These are phyloP conservation scores for Corymbia calophylla DNA, from an alignment of 441 rosid genomes.

Conservation along the genomic window DNA sequence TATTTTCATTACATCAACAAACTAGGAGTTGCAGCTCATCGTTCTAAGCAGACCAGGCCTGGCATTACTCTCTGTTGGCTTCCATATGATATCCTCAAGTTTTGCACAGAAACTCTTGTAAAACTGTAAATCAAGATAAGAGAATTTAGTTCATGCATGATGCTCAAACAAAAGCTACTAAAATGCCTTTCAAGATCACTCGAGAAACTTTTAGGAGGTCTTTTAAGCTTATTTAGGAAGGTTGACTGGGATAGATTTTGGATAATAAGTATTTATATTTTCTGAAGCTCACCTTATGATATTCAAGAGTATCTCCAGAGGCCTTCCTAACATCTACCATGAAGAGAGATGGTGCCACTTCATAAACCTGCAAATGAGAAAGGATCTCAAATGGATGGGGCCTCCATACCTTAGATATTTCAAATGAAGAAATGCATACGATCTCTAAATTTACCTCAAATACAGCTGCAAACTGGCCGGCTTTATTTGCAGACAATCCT, in stretches of 20 bases:
- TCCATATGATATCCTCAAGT: conserved; percentile 81
- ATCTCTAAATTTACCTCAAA: conserved; percentile 47
- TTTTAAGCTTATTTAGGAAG: not conserved
- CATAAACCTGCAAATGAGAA: conserved; percentile 42
- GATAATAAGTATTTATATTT: not conserved
- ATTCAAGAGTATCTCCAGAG: conserved; percentile 84
- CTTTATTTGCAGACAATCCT: conserved; percentile 47
- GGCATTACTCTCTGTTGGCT: conserved; percentile 37
- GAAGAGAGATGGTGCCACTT: conserved; percentile 91
- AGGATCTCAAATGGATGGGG: not conserved
- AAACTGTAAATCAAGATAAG: conserved; percentile 34
- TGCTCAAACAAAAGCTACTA: not conserved
- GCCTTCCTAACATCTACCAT: conserved; percentile 91
- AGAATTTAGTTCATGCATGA: not conserved
- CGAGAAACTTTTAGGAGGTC: not conserved
- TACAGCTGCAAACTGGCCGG: conserved; percentile 67
- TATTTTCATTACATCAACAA: not conserved
- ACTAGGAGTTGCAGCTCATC: not conserved
- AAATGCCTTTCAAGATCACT: not conserved
- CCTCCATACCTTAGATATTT: not conserved
- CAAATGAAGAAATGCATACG: not conserved
- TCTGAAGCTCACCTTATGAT: conserved; percentile 58
- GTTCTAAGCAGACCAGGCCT: conserved; percentile 20
- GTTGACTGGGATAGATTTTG: not conserved
- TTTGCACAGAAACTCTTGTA: conserved; percentile 72